Base-by-base conservation (phyloP, 192 early-diverging fungal species). In the Gigaspora rosea region DNA sequence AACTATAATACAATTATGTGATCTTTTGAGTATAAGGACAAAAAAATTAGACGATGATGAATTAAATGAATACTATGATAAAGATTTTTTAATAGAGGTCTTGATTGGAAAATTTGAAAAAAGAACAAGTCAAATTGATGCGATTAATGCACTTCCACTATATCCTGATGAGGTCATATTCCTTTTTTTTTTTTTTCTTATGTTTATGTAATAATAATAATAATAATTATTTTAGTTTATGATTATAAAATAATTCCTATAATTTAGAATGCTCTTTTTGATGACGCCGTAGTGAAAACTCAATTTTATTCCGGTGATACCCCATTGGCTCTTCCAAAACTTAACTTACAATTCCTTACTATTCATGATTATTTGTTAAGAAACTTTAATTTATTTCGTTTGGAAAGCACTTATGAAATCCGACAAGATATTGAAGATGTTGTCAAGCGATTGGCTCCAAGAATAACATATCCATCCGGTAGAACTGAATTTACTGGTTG, bases 271-370 rank as follows among this genome's bases (percentile, higher is more conserved):
- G 84, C 86, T 9, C 73, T 98, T 27, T 94, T 97, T 79, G 90
- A 90, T 74, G 91, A 91, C 51, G 80, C 86, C 0, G 78, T 92
- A 2, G 83, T 88, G 16, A 92, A 94, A 74, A 87, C 90, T 6
- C 91, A 94, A 78, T 92, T 89, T 57, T 84, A 87, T 72, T 82
- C 81, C 15, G 82, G 82, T 22, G 85, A 86, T 35, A 73, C 82
- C n/a, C 88, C 88, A 15, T 75, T 90, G 16, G 87, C 93, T 2
- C 80, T 96, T 7, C 98, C 98, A 5, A 96, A 96, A 79, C 87
- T 99, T 22, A 93, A 92, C 66, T 84, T 99, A 32, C 98, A 99
- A 85, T 99, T 94, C 79, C 85, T 99, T 73, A 93, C 96, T 0
- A 79, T 95, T 20, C 92, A 93, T 50, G 98, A 99, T 79, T 98